A percentile compares a stretch with the other conserved stretches of the same genome.
These are phyloP conservation scores for Myxozyma lipomycoides DNA, from an alignment of 805 yeast species.

Conservation along the genomic window DNA sequence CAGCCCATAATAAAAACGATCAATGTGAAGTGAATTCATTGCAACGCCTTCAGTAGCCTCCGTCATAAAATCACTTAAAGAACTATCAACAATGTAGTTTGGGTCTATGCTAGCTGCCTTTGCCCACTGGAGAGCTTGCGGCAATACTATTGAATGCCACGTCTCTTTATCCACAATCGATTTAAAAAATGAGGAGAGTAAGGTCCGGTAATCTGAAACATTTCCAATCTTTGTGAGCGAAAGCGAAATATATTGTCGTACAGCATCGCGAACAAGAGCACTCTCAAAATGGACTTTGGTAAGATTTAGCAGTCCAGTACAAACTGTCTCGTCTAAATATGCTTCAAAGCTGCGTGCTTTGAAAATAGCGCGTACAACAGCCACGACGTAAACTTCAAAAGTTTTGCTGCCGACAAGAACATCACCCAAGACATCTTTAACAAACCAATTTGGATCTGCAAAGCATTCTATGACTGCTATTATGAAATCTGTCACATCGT, in stretches of 20 bases:
- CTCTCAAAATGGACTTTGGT: not conserved
- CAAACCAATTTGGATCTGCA: conserved; percentile 1
- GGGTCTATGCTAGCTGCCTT: not conserved
- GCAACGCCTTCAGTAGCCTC: not conserved
- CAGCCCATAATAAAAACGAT: not conserved
- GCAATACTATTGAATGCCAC: not conserved
- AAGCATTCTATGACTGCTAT: conserved; percentile 19
- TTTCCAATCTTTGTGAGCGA: not conserved
- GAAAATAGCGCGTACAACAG: conserved; percentile 11
- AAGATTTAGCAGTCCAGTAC: not conserved
- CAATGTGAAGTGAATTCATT: not conserved
- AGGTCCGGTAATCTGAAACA: not conserved
- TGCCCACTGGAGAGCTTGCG: not conserved
- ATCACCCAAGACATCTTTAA: conserved; percentile 1
- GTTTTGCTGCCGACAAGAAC: conserved; percentile 6
- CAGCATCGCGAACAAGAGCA: not conserved
- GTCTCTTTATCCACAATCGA: not conserved
- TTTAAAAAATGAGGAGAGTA: not conserved
- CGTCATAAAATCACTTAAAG: not conserved
- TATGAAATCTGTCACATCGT: conserved; percentile 20
- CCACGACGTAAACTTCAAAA: conserved; percentile 10
- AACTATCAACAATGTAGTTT: not conserved
- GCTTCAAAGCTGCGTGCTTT: not conserved
- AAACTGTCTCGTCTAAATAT: not conserved
- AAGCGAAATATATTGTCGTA: not conserved